Conservation (phyloP, 2,329 filamentous ascomycete genomes). For the Fusarium nodosum region DNA sequence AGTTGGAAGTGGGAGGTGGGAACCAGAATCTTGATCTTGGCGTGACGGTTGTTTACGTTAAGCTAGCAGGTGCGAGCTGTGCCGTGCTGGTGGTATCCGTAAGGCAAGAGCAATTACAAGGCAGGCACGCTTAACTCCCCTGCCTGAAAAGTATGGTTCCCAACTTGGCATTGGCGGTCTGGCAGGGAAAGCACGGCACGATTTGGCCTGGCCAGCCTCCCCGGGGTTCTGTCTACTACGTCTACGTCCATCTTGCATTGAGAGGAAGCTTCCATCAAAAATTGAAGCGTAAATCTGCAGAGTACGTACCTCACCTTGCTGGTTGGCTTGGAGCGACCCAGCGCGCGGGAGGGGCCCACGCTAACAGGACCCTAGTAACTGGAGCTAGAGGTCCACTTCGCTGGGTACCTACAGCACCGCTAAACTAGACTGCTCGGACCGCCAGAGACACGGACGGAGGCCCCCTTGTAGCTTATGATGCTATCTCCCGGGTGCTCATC, state of each 20-base stretch:
- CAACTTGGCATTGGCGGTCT: slow-evolving; percentile 42
- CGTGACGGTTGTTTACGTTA: slow-evolving; percentile 39
- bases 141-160: slow-evolving; percentile 17
- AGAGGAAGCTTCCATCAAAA: slow-evolving; percentile 34
- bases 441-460: slow-evolving; percentile 24
- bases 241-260: slow-evolving; percentile 13
- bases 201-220: slow-evolving; percentile 10
- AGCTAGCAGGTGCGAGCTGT: slow-evolving; percentile 29
- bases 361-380: slow-evolving; percentile 32
- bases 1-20: slow-evolving; percentile 23
- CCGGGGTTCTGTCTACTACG: slow-evolving; percentile 13
- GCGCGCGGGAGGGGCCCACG: slow-evolving; percentile 39
- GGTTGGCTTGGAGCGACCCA: slow-evolving; percentile 28
- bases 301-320: slow-evolving; percentile 12
- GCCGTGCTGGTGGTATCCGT: slow-evolving; percentile 15
- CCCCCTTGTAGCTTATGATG: slow-evolving; percentile 36
- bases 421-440: slow-evolving; percentile 15
- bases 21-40: slow-evolving; percentile 42
- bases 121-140: slow-evolving; percentile 29
- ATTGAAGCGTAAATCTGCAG: slow-evolving; percentile 32
- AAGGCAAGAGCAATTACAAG: slow-evolving; percentile 27
- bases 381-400: slow-evolving; percentile 33
- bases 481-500: slow-evolving; percentile 29
- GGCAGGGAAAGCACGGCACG: slow-evolving; percentile 38
- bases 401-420: slow-evolving; percentile 7